Percentiles rank a stretch among this genome's conserved stretches.
Conservation (phyloP, 768 basidiomycete species). For the Suillus fuscotomentosus region DNA sequence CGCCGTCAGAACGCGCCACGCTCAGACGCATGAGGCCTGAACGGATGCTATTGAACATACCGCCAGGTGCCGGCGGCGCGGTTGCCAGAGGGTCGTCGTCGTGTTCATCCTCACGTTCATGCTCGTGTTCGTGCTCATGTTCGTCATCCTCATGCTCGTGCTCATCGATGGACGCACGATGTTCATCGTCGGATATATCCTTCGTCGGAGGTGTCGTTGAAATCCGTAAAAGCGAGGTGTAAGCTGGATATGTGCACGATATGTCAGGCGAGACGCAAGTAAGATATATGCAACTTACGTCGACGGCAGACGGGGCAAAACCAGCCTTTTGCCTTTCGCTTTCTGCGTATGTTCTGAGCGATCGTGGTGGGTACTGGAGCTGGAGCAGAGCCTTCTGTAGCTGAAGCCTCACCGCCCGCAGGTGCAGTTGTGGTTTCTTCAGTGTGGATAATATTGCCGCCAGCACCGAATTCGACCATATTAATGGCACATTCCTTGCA, state of each 20-base stretch:
- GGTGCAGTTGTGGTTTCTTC: conserved; percentile 35
- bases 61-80: conserved; percentile 5
- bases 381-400: conserved; percentile 7
- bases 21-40: conserved; percentile 24
- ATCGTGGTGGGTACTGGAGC: conserved; percentile 18
- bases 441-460: conserved; percentile 74
- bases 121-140: conserved; percentile 19
- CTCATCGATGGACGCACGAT: conserved; percentile 27
- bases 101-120: conserved; percentile 7
- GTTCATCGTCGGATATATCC: conserved; percentile 33
- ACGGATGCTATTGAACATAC: conserved; percentile 25
- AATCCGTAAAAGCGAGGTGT: conserved; percentile 83
- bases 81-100: conserved; percentile 14
- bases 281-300: conserved; percentile 55
- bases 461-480: conserved; percentile 97
- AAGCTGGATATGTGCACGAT: conserved; percentile 46
- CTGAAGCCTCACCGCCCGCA: conserved; percentile 23
- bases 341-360: conserved; percentile 57
- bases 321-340: conserved; percentile 96
- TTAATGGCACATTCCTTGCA: conserved; percentile 95
- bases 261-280: conserved; percentile 3
- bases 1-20: conserved; percentile 20
- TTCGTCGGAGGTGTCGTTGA: conserved; percentile 63
- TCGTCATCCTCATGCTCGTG: conserved; percentile 16
- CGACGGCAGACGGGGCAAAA: conserved; percentile 96